phyloP scores from a whole-genome alignment of 1,284 basidiomycete species.

The Cryptococcus maquisensis region DNA sequence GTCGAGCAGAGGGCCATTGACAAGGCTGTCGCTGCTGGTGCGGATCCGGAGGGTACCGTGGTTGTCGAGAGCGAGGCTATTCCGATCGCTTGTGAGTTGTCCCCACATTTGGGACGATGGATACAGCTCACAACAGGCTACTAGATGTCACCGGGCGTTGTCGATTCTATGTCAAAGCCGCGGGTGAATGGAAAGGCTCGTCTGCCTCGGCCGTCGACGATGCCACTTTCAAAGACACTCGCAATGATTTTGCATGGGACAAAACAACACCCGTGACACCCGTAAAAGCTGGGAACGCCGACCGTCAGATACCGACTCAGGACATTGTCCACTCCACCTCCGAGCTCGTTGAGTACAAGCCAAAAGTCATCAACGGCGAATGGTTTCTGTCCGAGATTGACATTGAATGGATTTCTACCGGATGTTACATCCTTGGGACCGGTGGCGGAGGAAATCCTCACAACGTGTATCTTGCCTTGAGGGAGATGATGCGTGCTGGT shows the following conservation, averaged over 20 bases:
- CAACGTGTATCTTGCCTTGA: constrained; percentile 19
- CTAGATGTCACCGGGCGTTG: constrained; percentile 31
- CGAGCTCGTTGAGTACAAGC: constrained; percentile 26
- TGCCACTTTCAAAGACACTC: background rate
- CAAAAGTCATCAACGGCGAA: constrained; percentile 36
- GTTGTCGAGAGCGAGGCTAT: constrained; percentile 54
- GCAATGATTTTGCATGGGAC: background rate
- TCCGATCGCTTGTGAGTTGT: constrained; percentile 33
- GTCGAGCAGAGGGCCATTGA: constrained; percentile 52
- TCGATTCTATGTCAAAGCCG: constrained; percentile 44
- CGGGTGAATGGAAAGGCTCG: constrained; percentile 37
- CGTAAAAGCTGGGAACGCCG: background rate
- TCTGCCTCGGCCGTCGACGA: background rate
- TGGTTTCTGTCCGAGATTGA: constrained; percentile 40
- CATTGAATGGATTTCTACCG: constrained; percentile 38
- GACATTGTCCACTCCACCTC: constrained; percentile 31
- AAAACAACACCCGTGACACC: background rate
- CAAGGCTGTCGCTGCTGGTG: constrained; percentile 53
- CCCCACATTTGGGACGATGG: background rate
- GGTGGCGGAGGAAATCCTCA: constrained; percentile 39
- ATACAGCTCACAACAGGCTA: background rate
- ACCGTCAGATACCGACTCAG: background rate
- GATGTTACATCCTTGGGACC: constrained; percentile 40
- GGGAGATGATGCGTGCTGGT: constrained; percentile 32
- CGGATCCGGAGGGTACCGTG: constrained; percentile 47